Conservation (phyloP, 495 filamentous ascomycete genomes). For the Daldinia bambusicola region DNA sequence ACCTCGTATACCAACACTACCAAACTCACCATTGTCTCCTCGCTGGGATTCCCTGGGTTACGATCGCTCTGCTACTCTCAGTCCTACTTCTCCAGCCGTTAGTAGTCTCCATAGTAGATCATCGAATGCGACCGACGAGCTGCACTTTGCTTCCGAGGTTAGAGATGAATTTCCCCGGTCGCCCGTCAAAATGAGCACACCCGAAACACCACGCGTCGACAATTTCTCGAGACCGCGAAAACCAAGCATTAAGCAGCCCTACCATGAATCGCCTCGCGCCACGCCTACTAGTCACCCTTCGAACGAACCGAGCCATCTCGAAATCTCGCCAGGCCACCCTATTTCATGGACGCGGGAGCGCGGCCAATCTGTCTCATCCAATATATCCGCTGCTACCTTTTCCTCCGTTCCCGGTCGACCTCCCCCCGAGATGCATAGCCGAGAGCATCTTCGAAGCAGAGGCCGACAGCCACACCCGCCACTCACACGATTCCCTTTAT, state of each 20-base stretch:
- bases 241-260: constrained; percentile 56
- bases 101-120: constrained; percentile 33
- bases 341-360: constrained; percentile 53
- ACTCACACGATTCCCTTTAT: constrained; percentile 38
- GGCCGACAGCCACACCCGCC: constrained; percentile 37
- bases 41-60: constrained; percentile 57
- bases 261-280: constrained; percentile 49
- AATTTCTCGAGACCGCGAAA: constrained; percentile 65
- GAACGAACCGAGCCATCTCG: constrained; percentile 48
- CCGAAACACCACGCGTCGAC: constrained; percentile 52
- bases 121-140: constrained; percentile 43
- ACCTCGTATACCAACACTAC: constrained; percentile 37
- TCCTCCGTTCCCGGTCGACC: constrained; percentile 53
- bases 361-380: constrained; percentile 59
- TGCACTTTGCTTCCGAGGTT: constrained; percentile 32
- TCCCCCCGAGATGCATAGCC: constrained; percentile 42
- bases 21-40: constrained; percentile 51
- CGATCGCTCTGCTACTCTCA: constrained; percentile 29
- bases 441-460: constrained; percentile 38
- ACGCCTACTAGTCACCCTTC: constrained; percentile 46
- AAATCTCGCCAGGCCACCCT: constrained; percentile 40
- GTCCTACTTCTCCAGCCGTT: constrained; percentile 36
- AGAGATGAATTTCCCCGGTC: constrained; percentile 48
- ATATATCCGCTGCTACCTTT: constrained; percentile 55
- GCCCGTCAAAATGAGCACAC: constrained; percentile 40